Evolutionary conservation across 768 basidiomycete species (phyloP), one percentile per base, ranked within the genome.

Genomic region (Auricularia sp.): DNA sequence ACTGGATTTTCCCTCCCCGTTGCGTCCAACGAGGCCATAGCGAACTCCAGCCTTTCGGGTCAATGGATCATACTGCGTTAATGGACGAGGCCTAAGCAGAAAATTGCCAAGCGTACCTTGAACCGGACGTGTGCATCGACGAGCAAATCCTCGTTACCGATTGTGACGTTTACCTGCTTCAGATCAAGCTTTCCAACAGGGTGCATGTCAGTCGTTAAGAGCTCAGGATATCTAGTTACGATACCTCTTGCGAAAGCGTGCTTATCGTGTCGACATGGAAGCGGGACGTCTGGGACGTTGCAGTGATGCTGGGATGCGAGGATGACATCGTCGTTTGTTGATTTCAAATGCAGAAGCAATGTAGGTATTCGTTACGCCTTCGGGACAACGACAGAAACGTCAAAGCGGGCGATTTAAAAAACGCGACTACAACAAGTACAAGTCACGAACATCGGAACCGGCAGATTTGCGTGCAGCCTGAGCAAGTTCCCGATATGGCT

Each of bases 1-100:
- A 80, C 78, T 80, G 14, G 81, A 82, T 69, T 85, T 85, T 10
- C 83, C 84, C 18, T 78, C 76, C 2, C 84, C 84, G 70, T 84
- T 83, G 63, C 83, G 75, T 21, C 84, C 85, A 6, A 85, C 75
- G 63, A 88, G 76, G 35, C 78, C 81, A 72, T 84, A 84, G 33
- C 78, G 77, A 3, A 80, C 79, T 10, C 81, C 78, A 34, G 74
- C 74, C 56, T 59, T 4, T 21, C 11, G 8, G 29, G 2, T 29
- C 29, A 29, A 29, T 29, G 29, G 29, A 29, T 29, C 1, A 59
- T 18, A 18, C 16, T 51, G 47, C 33, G 7, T 54, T 8, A 59
- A 59, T 7, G 4, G 1, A 6, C 56, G 24, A 8, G 16, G 7
- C 6, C 34, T 14, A 33, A 14, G 14, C 24, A 11, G 24, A 14